Evolutionary conservation across 805 yeast species (phyloP).

Genomic region (Kockiozyma suomiensis): DNA sequence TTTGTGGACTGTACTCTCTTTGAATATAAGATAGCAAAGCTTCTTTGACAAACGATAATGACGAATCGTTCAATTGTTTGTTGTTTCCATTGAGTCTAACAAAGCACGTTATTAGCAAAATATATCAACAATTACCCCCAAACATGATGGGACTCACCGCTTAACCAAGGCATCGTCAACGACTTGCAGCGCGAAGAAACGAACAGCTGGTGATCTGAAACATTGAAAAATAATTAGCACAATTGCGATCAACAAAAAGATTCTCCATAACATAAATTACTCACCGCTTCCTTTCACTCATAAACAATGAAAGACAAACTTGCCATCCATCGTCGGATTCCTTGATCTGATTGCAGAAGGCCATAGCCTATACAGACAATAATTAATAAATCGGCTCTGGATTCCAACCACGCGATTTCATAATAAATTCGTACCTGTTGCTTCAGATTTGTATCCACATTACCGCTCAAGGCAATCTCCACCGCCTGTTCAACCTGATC

Average conservation of each 20-base stretch:
- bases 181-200: conserved; percentile 71
- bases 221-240: not conserved
- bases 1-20: conserved; percentile 26
- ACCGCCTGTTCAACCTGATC: conserved; percentile 87
- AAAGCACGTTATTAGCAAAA: not conserved
- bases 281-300: conserved; percentile 41
- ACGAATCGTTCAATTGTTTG: conserved; percentile 47
- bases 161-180: conserved; percentile 58
- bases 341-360: conserved; percentile 49
- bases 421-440: conserved; percentile 49
- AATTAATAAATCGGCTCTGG: conserved; percentile 1
- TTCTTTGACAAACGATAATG: conserved; percentile 51
- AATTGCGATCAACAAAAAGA: not conserved
- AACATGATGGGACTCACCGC: not conserved
- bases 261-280: not conserved
- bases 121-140: not conserved
- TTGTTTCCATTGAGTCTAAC: conserved; percentile 11
- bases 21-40: conserved; percentile 53
- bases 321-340: conserved; percentile 53
- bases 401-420: not conserved
- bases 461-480: conserved; percentile 73
- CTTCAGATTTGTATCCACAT: conserved; percentile 62
- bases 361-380: conserved; percentile 45
- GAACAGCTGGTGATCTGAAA: conserved; percentile 54
- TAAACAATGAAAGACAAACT: conserved; percentile 48